A percentile compares a stretch with the other conserved stretches of the same genome.
Conservation (phyloP, 345 rosid species). For the Viola odorata region DNA sequence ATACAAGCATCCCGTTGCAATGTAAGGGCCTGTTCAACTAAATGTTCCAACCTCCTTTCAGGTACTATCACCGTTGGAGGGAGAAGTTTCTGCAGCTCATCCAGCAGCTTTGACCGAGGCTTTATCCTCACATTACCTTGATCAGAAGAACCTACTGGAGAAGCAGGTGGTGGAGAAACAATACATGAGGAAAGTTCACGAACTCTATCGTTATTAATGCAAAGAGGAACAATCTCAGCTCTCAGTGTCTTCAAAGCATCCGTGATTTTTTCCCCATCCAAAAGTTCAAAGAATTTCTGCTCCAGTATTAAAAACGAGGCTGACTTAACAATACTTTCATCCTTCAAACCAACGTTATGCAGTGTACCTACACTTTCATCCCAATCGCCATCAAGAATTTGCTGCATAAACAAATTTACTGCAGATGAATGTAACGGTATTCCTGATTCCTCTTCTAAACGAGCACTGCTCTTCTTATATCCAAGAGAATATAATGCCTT, state of each 20-base stretch:
- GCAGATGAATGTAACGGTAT: conserved; percentile 42
- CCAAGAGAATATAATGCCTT: conserved; percentile 71
- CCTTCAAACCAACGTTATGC: conserved; percentile 42
- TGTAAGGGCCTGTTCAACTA: conserved; percentile 61
- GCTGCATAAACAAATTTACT: conserved; percentile 45
- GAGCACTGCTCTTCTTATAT: conserved; percentile 51
- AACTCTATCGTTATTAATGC: conserved; percentile 35
- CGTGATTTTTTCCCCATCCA: conserved; percentile 33
- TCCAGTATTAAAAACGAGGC: conserved; percentile 59
- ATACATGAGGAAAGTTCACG: conserved; percentile 54
- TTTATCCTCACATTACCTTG: conserved; percentile 27
- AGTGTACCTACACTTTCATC: conserved; percentile 55
- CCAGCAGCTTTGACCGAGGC: conserved; percentile 44
- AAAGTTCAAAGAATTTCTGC: conserved; percentile 57
- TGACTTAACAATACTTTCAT: conserved; percentile 47
- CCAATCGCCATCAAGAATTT: conserved; percentile 58
- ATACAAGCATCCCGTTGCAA: conserved; percentile 56
- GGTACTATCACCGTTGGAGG: conserved; percentile 63
- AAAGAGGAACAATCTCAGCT: conserved; percentile 59
- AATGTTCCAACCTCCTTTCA: conserved; percentile 60
- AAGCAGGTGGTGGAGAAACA: conserved; percentile 30
- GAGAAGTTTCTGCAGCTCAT: conserved; percentile 50
- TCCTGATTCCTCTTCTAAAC: conserved; percentile 68
- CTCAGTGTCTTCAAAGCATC: conserved; percentile 55
- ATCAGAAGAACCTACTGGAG: conserved; percentile 20